These are phyloP conservation scores for Fusarium incarnatum DNA, from an alignment of 2,329 filamentous ascomycete species.

Conservation along the genomic window DNA sequence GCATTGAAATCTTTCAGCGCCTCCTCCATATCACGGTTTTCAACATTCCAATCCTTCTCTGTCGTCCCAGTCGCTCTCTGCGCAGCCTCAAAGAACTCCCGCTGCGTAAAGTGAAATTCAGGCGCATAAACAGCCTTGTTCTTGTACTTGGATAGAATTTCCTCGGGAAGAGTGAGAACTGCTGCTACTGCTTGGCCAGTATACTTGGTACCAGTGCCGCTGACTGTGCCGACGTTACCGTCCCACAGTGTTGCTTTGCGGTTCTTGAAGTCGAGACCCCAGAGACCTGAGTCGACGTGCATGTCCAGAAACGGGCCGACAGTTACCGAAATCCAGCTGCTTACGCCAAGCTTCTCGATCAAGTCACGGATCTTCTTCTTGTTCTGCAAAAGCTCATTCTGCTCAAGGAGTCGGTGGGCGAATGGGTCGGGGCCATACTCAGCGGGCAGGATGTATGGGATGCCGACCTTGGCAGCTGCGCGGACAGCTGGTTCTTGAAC, in stretches of 20 bases:
- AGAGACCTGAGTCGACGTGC: constrained; percentile 16
- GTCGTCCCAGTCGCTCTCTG: constrained; percentile 5
- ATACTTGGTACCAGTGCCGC: background rate
- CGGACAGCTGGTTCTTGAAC: constrained; percentile 26
- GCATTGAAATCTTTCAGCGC: constrained; percentile 5
- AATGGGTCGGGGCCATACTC: constrained; percentile 31
- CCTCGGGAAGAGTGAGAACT: background rate
- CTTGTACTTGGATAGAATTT: constrained; percentile 7
- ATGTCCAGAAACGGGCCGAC: constrained; percentile 21
- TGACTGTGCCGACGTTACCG: background rate
- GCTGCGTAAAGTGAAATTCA: background rate
- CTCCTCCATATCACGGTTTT: background rate
- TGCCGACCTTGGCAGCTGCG: constrained; percentile 4
- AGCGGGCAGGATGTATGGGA: constrained; percentile 11
- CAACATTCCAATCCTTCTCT: constrained; percentile 18
- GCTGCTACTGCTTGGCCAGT: constrained; percentile 14
- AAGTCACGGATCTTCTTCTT: constrained; percentile 23
- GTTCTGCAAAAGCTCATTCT: constrained; percentile 19
- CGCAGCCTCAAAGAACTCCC: constrained; percentile 18
- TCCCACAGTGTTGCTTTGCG: constrained; percentile 17
- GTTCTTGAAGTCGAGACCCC: constrained; percentile 11
- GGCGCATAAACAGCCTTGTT: constrained; percentile 24
- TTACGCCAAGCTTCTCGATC: constrained; percentile 21
- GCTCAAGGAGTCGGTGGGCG: background rate
- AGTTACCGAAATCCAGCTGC: constrained; percentile 26